Percentiles rank a stretch among this genome's conserved stretches.
Conservation (phyloP, 1,284 basidiomycete species). For the Malassezia nana region DNA sequence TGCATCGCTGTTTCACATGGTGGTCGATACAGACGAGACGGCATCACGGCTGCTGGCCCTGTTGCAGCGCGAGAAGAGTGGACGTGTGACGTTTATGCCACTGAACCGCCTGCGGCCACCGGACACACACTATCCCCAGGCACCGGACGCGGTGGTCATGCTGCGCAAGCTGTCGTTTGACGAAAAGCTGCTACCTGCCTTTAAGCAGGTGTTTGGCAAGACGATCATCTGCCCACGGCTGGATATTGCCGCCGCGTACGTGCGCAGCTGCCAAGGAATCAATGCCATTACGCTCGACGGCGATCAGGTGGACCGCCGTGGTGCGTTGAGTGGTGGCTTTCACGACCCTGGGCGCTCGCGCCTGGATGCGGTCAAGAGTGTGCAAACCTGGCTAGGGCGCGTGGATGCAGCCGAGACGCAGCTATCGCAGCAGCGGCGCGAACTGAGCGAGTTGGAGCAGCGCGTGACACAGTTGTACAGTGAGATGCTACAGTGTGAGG, state of each 20-base stretch:
- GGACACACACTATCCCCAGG: slow-evolving; percentile 57
- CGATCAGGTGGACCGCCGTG: slow-evolving; percentile 93
- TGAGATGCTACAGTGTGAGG: slow-evolving; percentile 61
- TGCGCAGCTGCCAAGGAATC: slow-evolving; percentile 68
- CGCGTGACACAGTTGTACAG: slow-evolving; percentile 70
- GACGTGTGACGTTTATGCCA: slow-evolving; percentile 96
- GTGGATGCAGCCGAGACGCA: slow-evolving; percentile 61
- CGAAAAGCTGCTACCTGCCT: slow-evolving; percentile 63
- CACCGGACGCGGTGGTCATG: slow-evolving; percentile 68
- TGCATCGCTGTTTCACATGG: slow-evolving; percentile 90
- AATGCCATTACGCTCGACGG: slow-evolving; percentile 96
- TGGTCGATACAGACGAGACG: slow-evolving; percentile 89
- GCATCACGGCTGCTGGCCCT: slow-evolving; percentile 75
- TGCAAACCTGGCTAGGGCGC: slow-evolving; percentile 67
- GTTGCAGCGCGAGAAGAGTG: slow-evolving; percentile 83
- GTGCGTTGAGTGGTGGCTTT: slow-evolving; percentile 87
- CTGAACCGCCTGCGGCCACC: slow-evolving; percentile 87
- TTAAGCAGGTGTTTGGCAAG: slow-evolving; percentile 96
- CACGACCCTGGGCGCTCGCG: slow-evolving; percentile 82
- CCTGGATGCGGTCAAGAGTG: slow-evolving; percentile 71
- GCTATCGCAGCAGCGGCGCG: slow-evolving; percentile 63
- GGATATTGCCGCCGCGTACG: slow-evolving; percentile 82
- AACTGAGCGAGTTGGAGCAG: slow-evolving; percentile 68
- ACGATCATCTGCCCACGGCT: slow-evolving; percentile 90
- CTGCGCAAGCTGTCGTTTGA: slow-evolving; percentile 71